phyloP scores from a whole-genome alignment of 805 yeast genomes.

The Hanseniaspora pseudoguilliermondii region DNA sequence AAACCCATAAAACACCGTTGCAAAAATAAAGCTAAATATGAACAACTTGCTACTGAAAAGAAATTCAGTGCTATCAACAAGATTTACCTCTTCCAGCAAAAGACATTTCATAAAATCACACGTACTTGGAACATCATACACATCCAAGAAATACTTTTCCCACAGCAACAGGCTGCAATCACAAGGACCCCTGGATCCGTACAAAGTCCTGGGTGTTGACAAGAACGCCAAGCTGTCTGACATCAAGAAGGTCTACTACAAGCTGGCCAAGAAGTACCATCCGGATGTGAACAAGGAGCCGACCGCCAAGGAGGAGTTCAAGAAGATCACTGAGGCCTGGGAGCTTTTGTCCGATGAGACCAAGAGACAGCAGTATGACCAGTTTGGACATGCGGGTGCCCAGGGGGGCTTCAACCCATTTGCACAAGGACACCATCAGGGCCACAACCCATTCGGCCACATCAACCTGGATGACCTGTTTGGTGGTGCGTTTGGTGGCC shows the following conservation, averaged over 20 bases:
- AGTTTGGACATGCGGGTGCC: slow-evolving; percentile 79
- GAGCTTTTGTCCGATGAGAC: slow-evolving; percentile 77
- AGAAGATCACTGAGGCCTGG: slow-evolving; percentile 85
- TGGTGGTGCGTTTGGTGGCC: slow-evolving; percentile 39
- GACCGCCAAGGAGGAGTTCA: slow-evolving; percentile 79
- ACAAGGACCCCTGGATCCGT: slow-evolving; percentile 47
- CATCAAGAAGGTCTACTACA: slow-evolving; percentile 87
- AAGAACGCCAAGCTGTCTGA: slow-evolving; percentile 62
- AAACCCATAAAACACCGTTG: too few species aligned
- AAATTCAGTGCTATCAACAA: background rate
- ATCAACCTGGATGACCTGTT: slow-evolving; percentile 54
- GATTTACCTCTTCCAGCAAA: background rate
- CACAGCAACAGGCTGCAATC: background rate
- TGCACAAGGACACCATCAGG: slow-evolving; percentile 36
- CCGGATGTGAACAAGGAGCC: slow-evolving; percentile 93
- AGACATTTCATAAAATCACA: background rate
- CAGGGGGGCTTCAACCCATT: slow-evolving; percentile 32
- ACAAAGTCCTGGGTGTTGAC: slow-evolving; percentile 66
- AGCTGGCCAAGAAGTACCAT: slow-evolving; percentile 84
- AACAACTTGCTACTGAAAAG: background rate
- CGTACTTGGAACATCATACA: background rate
- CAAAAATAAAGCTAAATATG: background rate
- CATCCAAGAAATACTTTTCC: background rate
- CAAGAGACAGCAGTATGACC: slow-evolving; percentile 82
- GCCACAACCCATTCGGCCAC: slow-evolving; percentile 31